Conservation (phyloP, 768 basidiomycete genomes). For the Leucocoprinus sp. region DNA sequence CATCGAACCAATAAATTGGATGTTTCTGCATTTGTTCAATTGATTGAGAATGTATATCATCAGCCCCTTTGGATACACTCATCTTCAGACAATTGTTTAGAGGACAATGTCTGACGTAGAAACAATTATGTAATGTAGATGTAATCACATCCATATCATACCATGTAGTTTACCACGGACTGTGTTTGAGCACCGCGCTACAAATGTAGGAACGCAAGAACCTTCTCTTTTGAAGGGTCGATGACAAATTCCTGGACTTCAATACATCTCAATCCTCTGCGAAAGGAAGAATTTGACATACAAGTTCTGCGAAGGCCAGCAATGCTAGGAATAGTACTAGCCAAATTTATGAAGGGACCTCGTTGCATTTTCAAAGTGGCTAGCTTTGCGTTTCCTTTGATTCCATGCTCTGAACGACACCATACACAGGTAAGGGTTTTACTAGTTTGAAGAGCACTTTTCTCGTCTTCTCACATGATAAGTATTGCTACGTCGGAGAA, state of each 20-base stretch:
- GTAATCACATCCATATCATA: too few relatives aligned
- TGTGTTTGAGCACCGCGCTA: neutral
- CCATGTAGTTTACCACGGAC: too few relatives aligned
- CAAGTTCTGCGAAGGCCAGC: slow-evolving; percentile 61
- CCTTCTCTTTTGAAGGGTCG: too few relatives aligned
- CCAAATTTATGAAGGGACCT: slow-evolving; percentile 48
- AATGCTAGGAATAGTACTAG: slow-evolving; percentile 40
- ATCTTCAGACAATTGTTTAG: too few relatives aligned
- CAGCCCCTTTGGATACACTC: too few relatives aligned
- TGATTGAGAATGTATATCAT: neutral
- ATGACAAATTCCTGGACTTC: too few relatives aligned
- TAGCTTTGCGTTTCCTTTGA: slow-evolving; percentile 15
- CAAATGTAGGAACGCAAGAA: neutral
- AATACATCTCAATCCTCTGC: too few relatives aligned
- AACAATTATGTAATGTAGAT: too few relatives aligned
- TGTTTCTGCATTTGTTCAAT: slow-evolving; percentile 20
- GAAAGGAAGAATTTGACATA: too few relatives aligned
- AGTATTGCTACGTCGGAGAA: neutral
- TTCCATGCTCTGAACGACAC: slow-evolving; percentile 60
- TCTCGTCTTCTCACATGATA: slow-evolving; percentile 21
- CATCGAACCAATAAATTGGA: slow-evolving; percentile 56
- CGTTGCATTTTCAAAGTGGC: slow-evolving; percentile 20
- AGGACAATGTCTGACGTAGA: too few relatives aligned
- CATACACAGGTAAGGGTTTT: slow-evolving; percentile 62
- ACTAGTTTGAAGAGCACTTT: slow-evolving; percentile 24